Percentiles rank a stretch among this genome's conserved stretches.
Conservation (phyloP, 805 yeast genomes). For the Schwanniomyces occidentalis region DNA sequence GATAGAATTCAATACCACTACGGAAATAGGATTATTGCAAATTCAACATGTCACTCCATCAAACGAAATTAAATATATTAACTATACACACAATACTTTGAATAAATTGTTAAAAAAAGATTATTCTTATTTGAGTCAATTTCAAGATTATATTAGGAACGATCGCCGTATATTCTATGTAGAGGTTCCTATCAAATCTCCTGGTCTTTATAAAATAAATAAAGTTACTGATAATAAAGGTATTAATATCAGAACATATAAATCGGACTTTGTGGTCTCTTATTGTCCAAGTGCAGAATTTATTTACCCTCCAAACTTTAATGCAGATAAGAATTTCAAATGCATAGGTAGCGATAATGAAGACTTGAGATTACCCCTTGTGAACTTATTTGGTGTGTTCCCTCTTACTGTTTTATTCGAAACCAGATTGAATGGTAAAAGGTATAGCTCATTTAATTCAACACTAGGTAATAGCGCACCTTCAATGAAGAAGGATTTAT, state of each 20-base stretch:
- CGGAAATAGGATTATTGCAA: slow-evolving; percentile 67
- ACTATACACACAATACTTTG: slow-evolving; percentile 61
- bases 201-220: slow-evolving; percentile 76
- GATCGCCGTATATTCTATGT: slow-evolving; percentile 53
- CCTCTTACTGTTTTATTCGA: slow-evolving; percentile 47
- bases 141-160: slow-evolving; percentile 23
- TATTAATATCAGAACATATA: slow-evolving; percentile 58
- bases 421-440: slow-evolving; percentile 25
- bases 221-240: slow-evolving; percentile 67
- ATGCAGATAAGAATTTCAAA: slow-evolving; percentile 35
- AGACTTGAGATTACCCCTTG: slow-evolving; percentile 47
- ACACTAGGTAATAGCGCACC: slow-evolving; percentile 15
- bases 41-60: slow-evolving; percentile 60
- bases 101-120: slow-evolving; percentile 34
- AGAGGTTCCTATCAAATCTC: slow-evolving; percentile 61
- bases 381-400: slow-evolving; percentile 71
- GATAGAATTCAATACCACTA: slow-evolving; percentile 76
- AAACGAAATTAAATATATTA: slow-evolving; percentile 45
- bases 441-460: slow-evolving; percentile 21
- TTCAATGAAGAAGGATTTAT: slow-evolving; percentile 35
- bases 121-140: slow-evolving; percentile 27
- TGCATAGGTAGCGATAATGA: slow-evolving; percentile 57
- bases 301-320: slow-evolving; percentile 29
- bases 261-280: slow-evolving; percentile 65
- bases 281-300: slow-evolving; percentile 76